Base-by-base conservation (phyloP, 352 stramenopile species). In the Phytophthora melonis region DNA sequence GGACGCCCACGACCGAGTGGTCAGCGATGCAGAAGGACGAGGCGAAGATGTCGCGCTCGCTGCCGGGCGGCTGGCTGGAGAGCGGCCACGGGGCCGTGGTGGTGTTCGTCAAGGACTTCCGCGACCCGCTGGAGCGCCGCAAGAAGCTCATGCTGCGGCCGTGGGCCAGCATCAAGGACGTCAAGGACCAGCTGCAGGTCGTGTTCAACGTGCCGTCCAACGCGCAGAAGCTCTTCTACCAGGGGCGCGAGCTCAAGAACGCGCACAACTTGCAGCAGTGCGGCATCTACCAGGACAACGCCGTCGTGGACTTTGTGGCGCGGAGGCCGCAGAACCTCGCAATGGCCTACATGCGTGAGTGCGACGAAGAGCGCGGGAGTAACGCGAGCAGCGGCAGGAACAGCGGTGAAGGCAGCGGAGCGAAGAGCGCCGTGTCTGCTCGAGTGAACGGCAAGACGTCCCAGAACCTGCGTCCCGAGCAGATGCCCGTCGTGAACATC, bases 131-230 rank as follows among this genome's bases (percentile, higher is more conserved):
- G 30, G 84, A 85, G 73, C 87, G 87, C 66, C 88, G 91, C 77
- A 95, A 94, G 75, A 95, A 95, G 73, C 86, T 95, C 21, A 79
- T 93, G 66, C 63, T 95, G 62, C 77, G 78, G 63, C 89, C 89
- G 18, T 95, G 89, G 89, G 86, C 89, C 30, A 88, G 76, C 66
- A 85, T 95, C 63, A 95, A 96, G 68, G 87, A 96, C 82, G 80
- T 96, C 63, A 96, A 96, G 60, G 86, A 94, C 62, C 87, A 94
- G 77, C 77, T 96, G 43, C 86, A 94, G 59, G 87, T 94, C 58
- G 85, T 94, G 16, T 93, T 93, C 65, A 92, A 93, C 52, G 87
- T 94, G 61, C 87, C 87, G 34, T 84, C 82, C 41, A 89, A 89
- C 62, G 86, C 87, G 25, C 89, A 96, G 64, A 92, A 93, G 73